Percentiles rank a stretch among this genome's conserved stretches.
phyloP scores from a whole-genome alignment of 345 rosid species.

The Boechera retrofracta region DNA sequence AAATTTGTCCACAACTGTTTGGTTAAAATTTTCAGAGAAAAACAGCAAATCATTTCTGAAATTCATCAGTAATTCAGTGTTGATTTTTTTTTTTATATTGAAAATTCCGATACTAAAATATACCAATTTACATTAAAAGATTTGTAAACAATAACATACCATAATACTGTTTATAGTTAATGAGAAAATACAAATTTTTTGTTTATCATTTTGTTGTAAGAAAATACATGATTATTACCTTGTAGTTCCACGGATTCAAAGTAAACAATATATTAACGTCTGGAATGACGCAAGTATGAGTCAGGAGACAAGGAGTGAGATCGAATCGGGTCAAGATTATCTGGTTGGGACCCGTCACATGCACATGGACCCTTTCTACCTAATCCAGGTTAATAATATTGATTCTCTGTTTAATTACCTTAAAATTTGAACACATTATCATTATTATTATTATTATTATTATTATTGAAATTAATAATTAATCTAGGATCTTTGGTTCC shows the following conservation, averaged over 20 bases:
- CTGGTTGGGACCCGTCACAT: slow-evolving; percentile 48
- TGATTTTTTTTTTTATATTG: neutral
- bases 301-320: slow-evolving; percentile 42
- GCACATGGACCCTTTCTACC: slow-evolving; percentile 47
- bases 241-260: neutral
- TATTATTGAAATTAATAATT: slow-evolving; percentile 26
- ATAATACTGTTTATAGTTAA: neutral
- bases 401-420: slow-evolving; percentile 31
- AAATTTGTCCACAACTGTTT: neutral
- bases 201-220: neutral
- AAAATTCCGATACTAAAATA: neutral
- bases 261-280: neutral
- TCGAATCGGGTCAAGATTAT: slow-evolving; percentile 48
- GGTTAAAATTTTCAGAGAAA: neutral
- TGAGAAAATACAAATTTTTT: neutral
- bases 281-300: slow-evolving; percentile 30
- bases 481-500: slow-evolving; percentile 36
- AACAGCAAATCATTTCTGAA: neutral
- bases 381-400: slow-evolving; percentile 33
- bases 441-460: slow-evolving; percentile 19
- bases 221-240: neutral
- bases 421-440: slow-evolving; percentile 17
- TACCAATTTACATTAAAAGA: neutral
- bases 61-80: neutral
- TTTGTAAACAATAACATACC: neutral